Base-by-base conservation (phyloP, 163 green algal genomes). In the Chlamydomonas reinhardtii region DNA sequence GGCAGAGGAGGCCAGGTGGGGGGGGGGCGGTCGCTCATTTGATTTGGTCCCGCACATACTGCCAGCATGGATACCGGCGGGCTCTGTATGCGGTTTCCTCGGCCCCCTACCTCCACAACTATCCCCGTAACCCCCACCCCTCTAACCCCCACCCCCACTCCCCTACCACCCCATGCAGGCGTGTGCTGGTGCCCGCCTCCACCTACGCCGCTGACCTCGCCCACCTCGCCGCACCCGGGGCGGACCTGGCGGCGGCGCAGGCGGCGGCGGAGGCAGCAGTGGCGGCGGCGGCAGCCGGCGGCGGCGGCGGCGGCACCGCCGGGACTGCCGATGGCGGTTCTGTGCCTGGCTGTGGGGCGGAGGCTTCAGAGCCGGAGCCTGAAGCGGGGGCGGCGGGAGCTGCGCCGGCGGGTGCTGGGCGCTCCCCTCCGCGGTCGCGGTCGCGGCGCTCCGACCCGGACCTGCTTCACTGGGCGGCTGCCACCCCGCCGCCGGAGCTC, bases 151-250 rank as follows among this genome's bases (percentile, higher is more conserved):
- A 5, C 61, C 56, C 15, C 61, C 32, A 61, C 59, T 29, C 59
- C 22, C 29, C 27, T 16, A 6, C 48, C 17, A 12, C 68, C 48
- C 52, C 22, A 8, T 29, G 11, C 82, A 87, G 82, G 71, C 61
- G 59, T 4, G 71, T 89, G 56, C 31, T 35, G 15, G 76, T 86
- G 19, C 85, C 85, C 0, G 27, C 71, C 24, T 89, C 85, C 62
- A 74, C 76, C 65, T 86, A 72, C 37, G 76, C 73, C 27, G 64
- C 71, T 27, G 84, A 89, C 43, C 62, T 86, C 32, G 34, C 39
- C 0, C 29, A 69, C n/a, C 71, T 81, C 39, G 71, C 71, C 29
- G 61, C 72, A 37, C 82, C 54, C 27, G 72, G 61, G 39, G 82
- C 66, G 37, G 72, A 80, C 59, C 56, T 80, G 54, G 31, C 64